Evolutionary conservation across 2,329 filamentous ascomycete genomes (phyloP), one percentile per base, ranked within the genome.

Genomic region (Ophiocordyceps camponoti-leonardi): DNA sequence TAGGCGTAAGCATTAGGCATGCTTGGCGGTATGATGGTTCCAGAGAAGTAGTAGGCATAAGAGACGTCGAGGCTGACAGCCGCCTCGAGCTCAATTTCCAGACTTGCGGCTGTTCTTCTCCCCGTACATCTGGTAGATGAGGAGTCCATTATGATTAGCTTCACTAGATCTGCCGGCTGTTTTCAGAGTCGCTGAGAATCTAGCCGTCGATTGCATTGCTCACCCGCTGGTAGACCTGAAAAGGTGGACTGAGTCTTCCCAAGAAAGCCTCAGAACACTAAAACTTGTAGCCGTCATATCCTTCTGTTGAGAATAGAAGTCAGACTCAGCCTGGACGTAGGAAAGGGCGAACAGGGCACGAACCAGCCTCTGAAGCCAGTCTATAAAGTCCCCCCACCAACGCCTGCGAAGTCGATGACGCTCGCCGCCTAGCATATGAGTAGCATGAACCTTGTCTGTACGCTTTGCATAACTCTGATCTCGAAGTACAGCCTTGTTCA

Each of bases 81-180:
- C 7, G 44, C 37, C 16, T 45, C 44, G n/a, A 45, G 37, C 35
- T 45, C 44, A n/a, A 45, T 45, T 11, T 41, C n/a, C 4, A 45
- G 35, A 6, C 22, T 41, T 6, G 44, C 44, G n/a, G 35, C 28
- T 10, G 35, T 14, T 3, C 11, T 26, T 14, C 5, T 18, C 16
- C 44, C 44, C 13, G 22, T 12, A 8, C 44, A 45, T 41, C 44
- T 45, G 22, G 35, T 23, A 23, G 22, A n/a, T 3, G 30, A 2
- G 40, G 5, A 23, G 12, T 3, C 23, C 13, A 4, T 8, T 26
- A 4, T 4, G 8, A 26, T 26, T 26, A 26, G 23, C 23, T 26
- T 26, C 8, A 8, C 23, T 26, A 26, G 23, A 4, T 8, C 4
- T 5, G 8, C 8, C 5, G 23, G 8, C 23, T 26, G 4, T 26